These are phyloP conservation scores for Scheffersomyces coipomensis DNA, from an alignment of 805 yeast genomes.

Conservation along the genomic window DNA sequence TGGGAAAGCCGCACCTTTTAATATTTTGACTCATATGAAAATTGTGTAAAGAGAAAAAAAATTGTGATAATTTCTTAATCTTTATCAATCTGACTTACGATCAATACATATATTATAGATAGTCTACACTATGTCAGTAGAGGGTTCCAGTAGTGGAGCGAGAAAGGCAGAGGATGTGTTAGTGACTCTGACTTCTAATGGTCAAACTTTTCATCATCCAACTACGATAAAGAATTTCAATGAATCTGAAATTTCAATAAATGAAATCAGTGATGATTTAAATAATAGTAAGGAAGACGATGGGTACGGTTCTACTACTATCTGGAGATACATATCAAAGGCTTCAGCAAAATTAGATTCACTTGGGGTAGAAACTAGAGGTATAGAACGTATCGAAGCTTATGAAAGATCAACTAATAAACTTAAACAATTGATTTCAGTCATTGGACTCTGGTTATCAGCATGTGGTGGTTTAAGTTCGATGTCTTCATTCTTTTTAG, in stretches of 20 bases:
- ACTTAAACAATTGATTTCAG: constrained; percentile 35
- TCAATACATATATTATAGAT: too few species aligned
- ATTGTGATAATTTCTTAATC: too few species aligned
- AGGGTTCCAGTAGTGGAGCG: not conserved
- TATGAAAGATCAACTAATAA: constrained; percentile 53
- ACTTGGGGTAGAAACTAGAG: constrained; percentile 69
- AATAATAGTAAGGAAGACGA: not conserved
- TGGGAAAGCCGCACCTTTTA: too few species aligned
- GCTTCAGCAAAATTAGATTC: constrained; percentile 39
- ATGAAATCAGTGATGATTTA: not conserved
- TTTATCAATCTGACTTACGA: too few species aligned
- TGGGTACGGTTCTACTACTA: not conserved
- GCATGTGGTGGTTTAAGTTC: constrained; percentile 89
- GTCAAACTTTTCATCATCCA: not conserved
- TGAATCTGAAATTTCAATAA: not conserved
- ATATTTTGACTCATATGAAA: too few species aligned
- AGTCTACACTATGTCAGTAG: not conserved
- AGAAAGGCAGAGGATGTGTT: too few species aligned
- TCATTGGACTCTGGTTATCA: constrained; percentile 76
- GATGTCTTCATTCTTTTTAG: constrained; percentile 78
- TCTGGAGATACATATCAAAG: constrained; percentile 8
- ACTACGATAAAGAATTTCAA: not conserved
- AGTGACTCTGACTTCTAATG: too few species aligned
- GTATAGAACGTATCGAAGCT: constrained; percentile 73
- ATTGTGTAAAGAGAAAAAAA: too few species aligned